Percentiles rank a stretch among this genome's conserved stretches.
Conservation (phyloP, 768 basidiomycete genomes). For the Amanita muscaria region DNA sequence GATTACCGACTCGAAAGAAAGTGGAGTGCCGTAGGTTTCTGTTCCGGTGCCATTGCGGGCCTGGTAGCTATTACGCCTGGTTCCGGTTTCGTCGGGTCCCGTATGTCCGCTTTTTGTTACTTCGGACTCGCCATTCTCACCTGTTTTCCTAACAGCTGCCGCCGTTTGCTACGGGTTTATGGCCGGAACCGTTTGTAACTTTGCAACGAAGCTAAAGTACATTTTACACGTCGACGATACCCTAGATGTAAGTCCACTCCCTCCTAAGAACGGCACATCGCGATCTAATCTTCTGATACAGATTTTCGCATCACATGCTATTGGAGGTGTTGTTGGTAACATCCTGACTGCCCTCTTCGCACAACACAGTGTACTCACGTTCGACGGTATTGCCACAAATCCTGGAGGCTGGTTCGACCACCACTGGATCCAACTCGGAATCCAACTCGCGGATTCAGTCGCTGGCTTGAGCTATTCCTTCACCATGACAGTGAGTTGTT, state of each 20-base stretch:
- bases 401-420: slow-evolving; percentile 85
- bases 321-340: slow-evolving; percentile 78
- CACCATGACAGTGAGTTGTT: slow-evolving; percentile 55
- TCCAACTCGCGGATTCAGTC: slow-evolving; percentile 72
- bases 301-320: slow-evolving; percentile 82
- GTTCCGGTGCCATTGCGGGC: slow-evolving; percentile 88
- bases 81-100: slow-evolving; percentile 73
- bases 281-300: slow-evolving; percentile 20
- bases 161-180: slow-evolving; percentile 82
- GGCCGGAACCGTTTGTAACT: slow-evolving; percentile 82
- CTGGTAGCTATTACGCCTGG: slow-evolving; percentile 87
- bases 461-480: slow-evolving; percentile 65
- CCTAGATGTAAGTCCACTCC: slow-evolving; percentile 52
- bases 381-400: slow-evolving; percentile 62
- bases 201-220: slow-evolving; percentile 93
- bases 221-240: slow-evolving; percentile 68
- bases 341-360: slow-evolving; percentile 86
- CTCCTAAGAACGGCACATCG: background rate
- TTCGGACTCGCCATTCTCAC: background rate
- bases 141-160: slow-evolving; percentile 50
- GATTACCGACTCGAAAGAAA: slow-evolving; percentile 91
- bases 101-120: slow-evolving; percentile 26
- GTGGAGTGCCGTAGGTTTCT: slow-evolving; percentile 92
- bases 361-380: slow-evolving; percentile 66
- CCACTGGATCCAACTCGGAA: slow-evolving; percentile 74